Percentiles rank a stretch among this genome's conserved stretches.
These are phyloP conservation scores for Herpotrichia juniperi DNA, from an alignment of 2,329 filamentous ascomycete species.

Conservation along the genomic window DNA sequence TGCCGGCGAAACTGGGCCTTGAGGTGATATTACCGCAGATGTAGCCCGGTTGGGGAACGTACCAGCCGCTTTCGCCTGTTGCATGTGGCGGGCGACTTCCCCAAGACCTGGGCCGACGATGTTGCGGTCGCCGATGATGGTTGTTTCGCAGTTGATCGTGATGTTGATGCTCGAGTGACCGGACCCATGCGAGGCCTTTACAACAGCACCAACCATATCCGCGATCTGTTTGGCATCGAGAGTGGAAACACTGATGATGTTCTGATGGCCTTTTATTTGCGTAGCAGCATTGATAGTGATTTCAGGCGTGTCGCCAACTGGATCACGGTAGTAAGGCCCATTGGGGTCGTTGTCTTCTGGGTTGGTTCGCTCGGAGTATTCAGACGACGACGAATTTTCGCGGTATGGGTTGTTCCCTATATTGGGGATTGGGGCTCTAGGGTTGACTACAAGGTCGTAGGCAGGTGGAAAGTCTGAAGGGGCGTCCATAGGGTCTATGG, in stretches of 20 bases:
- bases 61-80: no score
- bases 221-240: constrained; percentile 38
- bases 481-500: background rate
- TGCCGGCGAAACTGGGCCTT: no score
- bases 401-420: constrained; percentile 24
- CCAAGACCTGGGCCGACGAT: constrained; percentile 41
- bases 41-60: no score
- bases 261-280: constrained; percentile 40
- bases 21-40: no score
- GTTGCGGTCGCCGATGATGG: constrained; percentile 41
- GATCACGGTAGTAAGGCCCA: constrained; percentile 19
- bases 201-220: constrained; percentile 9
- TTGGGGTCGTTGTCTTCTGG: constrained; percentile 21
- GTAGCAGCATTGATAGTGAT: constrained; percentile 42
- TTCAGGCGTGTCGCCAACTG: constrained; percentile 26
- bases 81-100: constrained; percentile 42
- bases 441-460: constrained; percentile 34
- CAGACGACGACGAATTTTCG: constrained; percentile 1
- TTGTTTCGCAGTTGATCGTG: constrained; percentile 42
- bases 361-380: background rate
- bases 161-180: constrained; percentile 14
- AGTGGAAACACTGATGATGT: constrained; percentile 40
- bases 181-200: constrained; percentile 3
- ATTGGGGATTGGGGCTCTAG: constrained; percentile 23
- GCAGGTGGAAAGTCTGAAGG: constrained; percentile 19